Evolutionary conservation across 176 grass and related monocot genomes (phyloP), one percentile per base, ranked within the genome.

Genomic region (Carex myosuroides): DNA sequence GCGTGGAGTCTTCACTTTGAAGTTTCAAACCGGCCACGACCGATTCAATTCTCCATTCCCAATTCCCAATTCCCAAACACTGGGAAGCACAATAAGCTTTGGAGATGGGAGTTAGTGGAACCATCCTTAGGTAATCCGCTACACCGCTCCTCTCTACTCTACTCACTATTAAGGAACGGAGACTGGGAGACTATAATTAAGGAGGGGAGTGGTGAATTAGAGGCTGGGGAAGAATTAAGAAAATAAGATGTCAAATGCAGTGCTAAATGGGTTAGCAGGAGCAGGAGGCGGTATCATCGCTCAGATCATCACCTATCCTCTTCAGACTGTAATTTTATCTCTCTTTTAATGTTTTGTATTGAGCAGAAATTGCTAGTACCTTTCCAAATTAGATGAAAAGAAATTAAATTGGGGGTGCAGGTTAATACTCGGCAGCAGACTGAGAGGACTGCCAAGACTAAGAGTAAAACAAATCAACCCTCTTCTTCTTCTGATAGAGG

Each of bases 371-470:
- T 26, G 56, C 3, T 33, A 17, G 12, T 79, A 4, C 17, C 21
- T 79, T 55, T 33, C 54, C 6, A 3, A 80, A 80, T 80, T 79
- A 39, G 26, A 60, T 57, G 26, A 80, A 32, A 9, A 58, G 4
- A 33, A 61, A n/a, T 37, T 16, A 81, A 57, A 62, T 59, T 37
- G 29, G 79, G 26, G 7, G 21, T 30, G n/a, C 48, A 98, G 95
- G 95, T 98, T 61, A 98, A 98, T 80, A 98, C 93, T 81, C 86
- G 93, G 80, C 93, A 98, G 70, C 96, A 98, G 86, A 98, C 96
- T 1, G 93, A 98, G 86, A 95, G 96, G 83, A 89, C 87, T 29
- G 88, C 91, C 64, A 98, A 91, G 60, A 92, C 88, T 76, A 92
- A 86, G 83, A 87, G 80, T 84, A 9, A 66, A 24, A 44, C 54